phyloP scores from a whole-genome alignment of 805 yeast genomes.

The Jamesozyma lodderae region DNA sequence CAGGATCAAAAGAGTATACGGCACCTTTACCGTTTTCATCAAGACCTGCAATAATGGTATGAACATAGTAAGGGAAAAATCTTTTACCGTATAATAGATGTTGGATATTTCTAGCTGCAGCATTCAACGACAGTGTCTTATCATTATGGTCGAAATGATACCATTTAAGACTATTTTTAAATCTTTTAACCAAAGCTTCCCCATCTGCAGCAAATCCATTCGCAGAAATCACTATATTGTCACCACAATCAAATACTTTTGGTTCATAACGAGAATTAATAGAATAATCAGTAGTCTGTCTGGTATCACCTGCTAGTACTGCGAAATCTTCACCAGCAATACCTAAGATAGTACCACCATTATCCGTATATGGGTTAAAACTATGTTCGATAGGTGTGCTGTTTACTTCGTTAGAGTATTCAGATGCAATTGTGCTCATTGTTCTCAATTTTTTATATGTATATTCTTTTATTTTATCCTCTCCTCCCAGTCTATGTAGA shows the following conservation, averaged over 20 bases:
- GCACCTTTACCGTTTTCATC: constrained; percentile 85
- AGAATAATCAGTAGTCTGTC: constrained; percentile 88
- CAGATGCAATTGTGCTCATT: constrained; percentile 45
- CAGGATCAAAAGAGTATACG: constrained; percentile 93
- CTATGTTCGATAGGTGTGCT: constrained; percentile 75
- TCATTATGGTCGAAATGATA: constrained; percentile 79
- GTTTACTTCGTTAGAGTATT: constrained; percentile 48
- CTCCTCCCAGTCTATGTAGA: no score
- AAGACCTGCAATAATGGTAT: constrained; percentile 88
- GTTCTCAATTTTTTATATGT: neutral
- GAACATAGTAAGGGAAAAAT: constrained; percentile 93
- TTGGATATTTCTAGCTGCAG: constrained; percentile 88
- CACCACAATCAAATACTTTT: constrained; percentile 82
- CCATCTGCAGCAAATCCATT: constrained; percentile 97
- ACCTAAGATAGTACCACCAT: constrained; percentile 95
- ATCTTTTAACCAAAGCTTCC: constrained; percentile 67
- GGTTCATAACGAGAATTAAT: constrained; percentile 91
- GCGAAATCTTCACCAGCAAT: constrained; percentile 98
- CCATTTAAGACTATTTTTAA: constrained; percentile 66
- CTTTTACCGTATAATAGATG: constrained; percentile 86
- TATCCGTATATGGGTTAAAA: constrained; percentile 88
- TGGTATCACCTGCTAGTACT: constrained; percentile 95
- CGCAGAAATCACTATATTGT: constrained; percentile 77
- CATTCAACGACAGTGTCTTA: constrained; percentile 52
- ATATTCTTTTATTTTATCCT: no score